Base-by-base conservation (phyloP, 495 filamentous ascomycete species). In the Thozetella sp. region DNA sequence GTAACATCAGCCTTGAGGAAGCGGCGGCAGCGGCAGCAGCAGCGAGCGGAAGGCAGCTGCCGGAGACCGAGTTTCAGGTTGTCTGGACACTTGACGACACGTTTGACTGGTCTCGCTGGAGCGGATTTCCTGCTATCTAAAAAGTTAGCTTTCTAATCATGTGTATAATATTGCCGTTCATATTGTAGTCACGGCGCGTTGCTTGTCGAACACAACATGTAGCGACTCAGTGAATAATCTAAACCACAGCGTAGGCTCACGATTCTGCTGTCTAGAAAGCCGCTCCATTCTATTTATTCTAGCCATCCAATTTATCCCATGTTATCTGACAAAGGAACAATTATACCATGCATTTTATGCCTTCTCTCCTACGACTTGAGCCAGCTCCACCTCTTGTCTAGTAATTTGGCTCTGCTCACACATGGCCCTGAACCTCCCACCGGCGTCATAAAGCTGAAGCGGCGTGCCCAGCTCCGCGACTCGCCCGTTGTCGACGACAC, bases 401-500 rank as follows among this genome's bases (percentile, higher is more conserved):
- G 30, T 37, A 15, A 98, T 97, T 0, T 93, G 93, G 60, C 92
- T 93, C 25, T 90, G 77, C 19, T 97, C 94, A 71, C 95, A 98
- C 93, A 98, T 97, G 1, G 87, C 80, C 61, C 90, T 83, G 69
- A 97, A 97, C 19, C 94, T 92, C 0, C 93, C 88, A 9, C 80
- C 85, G 45, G 80, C 54, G 53, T 67, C 58, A 82, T 85, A 97
- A 59, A 99, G 74, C 22, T 75, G 74, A 48, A 86, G 55, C 25
- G 94, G 94, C 17, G 83, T 75, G 56, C 88, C 95, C 64, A 97
- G 77, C 80, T 97, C 93, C 1, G 88, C 90, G 63, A 99, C 96
- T 30, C 76, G 72, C 1, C 94, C 94, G 25, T 86, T 81, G 58
- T 97, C 93, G 93, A 99, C 96, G 34, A 99, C 94, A 58, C 90